Evolutionary conservation across 345 rosid species (phyloP), one percentile per base, ranked within the genome.

Genomic region (Laguncularia racemosa): DNA sequence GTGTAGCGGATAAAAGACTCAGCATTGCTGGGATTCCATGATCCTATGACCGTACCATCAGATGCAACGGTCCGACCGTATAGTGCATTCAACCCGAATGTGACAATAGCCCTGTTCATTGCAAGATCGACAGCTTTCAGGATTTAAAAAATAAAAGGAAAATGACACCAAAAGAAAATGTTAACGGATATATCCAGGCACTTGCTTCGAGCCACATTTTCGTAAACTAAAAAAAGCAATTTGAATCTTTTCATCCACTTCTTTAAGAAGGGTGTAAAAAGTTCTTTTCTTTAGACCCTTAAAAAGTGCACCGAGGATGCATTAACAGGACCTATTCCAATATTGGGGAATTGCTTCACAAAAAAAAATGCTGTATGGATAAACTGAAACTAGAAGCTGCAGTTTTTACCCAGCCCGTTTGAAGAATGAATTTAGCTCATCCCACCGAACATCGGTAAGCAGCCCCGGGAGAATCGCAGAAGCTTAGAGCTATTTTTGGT

Each of bases 361-460:
- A n/a, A n/a, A n/a, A n/a, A n/a, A 8, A n/a, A 56, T 3, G 5
- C 28, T 1, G 28, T 26, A 19, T 15, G 14, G 49, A 56, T 38
- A 53, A 14, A 53, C 6, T 19, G 2, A 53, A 56, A 49, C 51
- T 26, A 38, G 17, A 20, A 45, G 3, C 7, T 20, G 12, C 0
- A 44, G 56, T 33, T 33, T 33, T 46, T 67, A 88, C 91, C 93
- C 88, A 2, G 89, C 52, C 67, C 66, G 54, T 20, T 52, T 45
- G 50, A 75, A 84, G 62, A 89, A 84, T 46, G 43, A 50, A 57
- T 78, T 81, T 48, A 89, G 75, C 40, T 84, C 76, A 18, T 84
- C 82, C 96, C 96, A 89, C 14, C 95, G 68, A 48, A 40, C 91
- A 85, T 76, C 3, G 85, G 63, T 1, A 89, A 61, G 72, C 93